Conservation (phyloP, 2,329 filamentous ascomycete species). For the Botrytis deweyae region DNA sequence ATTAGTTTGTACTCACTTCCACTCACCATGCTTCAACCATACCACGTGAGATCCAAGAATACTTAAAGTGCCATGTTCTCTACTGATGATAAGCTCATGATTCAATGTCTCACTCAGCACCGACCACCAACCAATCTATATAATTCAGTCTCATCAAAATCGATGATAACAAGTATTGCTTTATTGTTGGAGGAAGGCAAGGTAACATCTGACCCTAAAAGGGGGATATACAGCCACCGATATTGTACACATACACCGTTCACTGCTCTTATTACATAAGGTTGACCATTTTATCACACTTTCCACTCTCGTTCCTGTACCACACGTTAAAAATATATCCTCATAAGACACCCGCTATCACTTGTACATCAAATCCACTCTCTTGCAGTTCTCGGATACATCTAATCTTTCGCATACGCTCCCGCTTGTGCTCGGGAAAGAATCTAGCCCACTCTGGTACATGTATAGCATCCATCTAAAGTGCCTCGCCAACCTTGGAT, state of each 20-base stretch:
- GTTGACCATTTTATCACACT: background rate
- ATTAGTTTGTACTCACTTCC: background rate
- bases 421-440: background rate
- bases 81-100: background rate
- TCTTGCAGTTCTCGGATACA: conserved; percentile 6
- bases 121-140: background rate
- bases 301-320: background rate
- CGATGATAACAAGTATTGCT: background rate
- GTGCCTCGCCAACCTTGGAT: background rate
- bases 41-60: background rate
- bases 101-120: conserved; percentile 7
- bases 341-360: background rate
- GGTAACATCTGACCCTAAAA: background rate
- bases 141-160: background rate
- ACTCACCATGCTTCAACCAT: too few relatives aligned
- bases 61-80: background rate
- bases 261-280: background rate
- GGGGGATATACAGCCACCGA: background rate
- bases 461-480: background rate
- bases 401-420: conserved; percentile 4
- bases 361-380: background rate
- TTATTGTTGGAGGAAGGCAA: background rate
- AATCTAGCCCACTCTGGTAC: background rate
- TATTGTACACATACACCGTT: background rate
- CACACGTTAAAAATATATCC: background rate